Evolutionary conservation across 192 early-diverging fungal species (phyloP), one percentile per base, ranked within the genome.

Genomic region (Coemansia sp.): DNA sequence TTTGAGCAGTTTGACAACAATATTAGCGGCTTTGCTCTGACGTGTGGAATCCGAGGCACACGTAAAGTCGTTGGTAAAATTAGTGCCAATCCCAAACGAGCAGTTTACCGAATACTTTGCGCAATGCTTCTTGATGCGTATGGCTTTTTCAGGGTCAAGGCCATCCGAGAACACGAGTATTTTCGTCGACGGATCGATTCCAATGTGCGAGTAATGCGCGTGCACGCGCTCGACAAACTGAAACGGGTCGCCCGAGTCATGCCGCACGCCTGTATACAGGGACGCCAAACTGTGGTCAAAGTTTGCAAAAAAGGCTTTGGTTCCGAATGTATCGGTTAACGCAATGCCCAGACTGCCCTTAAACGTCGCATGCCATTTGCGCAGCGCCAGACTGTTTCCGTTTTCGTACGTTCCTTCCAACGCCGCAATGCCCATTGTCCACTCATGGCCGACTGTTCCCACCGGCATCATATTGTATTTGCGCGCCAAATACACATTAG

Each of bases 381-480:
- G 54, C 9, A 92, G 58, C 6, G 90, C 85, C 39, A 80, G 71
- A 19, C 69, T 63, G 60, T 92, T 91, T 3, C 84, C 91, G 22
- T 82, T 65, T 22, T 75, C 61, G 10, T 82, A 82, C 0, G 86
- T 82, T n/a, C 82, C 82, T 37, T 86, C 83, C 16, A 92, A 55
- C 1, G 87, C 90, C 6, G 90, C 88, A 21, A 87, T 74, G 0
- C 79, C 90, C 90, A 92, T 92, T 62, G 84, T 88, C 84, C 87
- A 91, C 56, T 92, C 91, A 60, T 92, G 91, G 3, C 89, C 91
- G 66, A 83, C 71, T 4, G 75, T 77, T 4, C 78, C 76, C 22
- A 85, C 78, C 1, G 80, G 83, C 6, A 58, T 16, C 14, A 87
- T 47, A 7, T 67, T 53, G 58, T 81, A 75, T 35, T 80, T 66